Evolutionary conservation across 148 eudicot genomes (phyloP).

Genomic region (Pouteria glomerata): DNA sequence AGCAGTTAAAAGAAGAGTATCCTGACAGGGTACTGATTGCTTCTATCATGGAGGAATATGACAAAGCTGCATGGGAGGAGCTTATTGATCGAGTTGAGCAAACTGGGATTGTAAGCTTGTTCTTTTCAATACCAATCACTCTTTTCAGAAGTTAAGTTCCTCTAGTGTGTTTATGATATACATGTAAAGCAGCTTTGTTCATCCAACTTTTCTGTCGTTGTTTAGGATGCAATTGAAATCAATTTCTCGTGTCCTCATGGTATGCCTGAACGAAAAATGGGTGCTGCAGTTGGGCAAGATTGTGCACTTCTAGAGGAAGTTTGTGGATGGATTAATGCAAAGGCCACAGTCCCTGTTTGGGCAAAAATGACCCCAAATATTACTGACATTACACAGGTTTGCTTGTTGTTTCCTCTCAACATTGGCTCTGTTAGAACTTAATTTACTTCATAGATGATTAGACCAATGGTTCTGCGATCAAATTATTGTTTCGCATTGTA

Average conservation of each 20-base stretch:
- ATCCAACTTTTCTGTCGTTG: slow-evolving; percentile 7
- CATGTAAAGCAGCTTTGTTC: neutral
- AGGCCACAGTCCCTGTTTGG: slow-evolving; percentile 97
- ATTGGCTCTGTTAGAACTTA: neutral
- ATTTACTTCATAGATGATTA: neutral
- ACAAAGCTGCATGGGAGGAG: slow-evolving; percentile 95
- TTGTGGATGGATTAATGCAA: slow-evolving; percentile 90
- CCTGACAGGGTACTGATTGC: slow-evolving; percentile 95
- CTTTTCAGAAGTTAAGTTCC: neutral
- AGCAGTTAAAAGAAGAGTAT: slow-evolving; percentile 83
- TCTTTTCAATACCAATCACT: neutral
- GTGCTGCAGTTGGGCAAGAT: slow-evolving; percentile 97
- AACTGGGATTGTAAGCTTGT: slow-evolving; percentile 73
- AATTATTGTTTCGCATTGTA: neutral
- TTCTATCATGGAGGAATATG: slow-evolving; percentile 95
- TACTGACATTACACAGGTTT: slow-evolving; percentile 85
- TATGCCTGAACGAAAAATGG: slow-evolving; percentile 98
- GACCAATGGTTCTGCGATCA: neutral
- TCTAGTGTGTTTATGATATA: neutral
- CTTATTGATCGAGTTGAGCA: slow-evolving; percentile 92
- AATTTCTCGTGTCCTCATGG: slow-evolving; percentile 99
- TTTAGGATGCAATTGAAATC: slow-evolving; percentile 86
- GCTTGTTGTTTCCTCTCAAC: slow-evolving; percentile 6
- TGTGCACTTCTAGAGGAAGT: slow-evolving; percentile 85
- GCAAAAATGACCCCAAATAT: slow-evolving; percentile 99